Evolutionary conservation across 768 basidiomycete species (phyloP).

Genomic region (Naganishia randhawae): DNA sequence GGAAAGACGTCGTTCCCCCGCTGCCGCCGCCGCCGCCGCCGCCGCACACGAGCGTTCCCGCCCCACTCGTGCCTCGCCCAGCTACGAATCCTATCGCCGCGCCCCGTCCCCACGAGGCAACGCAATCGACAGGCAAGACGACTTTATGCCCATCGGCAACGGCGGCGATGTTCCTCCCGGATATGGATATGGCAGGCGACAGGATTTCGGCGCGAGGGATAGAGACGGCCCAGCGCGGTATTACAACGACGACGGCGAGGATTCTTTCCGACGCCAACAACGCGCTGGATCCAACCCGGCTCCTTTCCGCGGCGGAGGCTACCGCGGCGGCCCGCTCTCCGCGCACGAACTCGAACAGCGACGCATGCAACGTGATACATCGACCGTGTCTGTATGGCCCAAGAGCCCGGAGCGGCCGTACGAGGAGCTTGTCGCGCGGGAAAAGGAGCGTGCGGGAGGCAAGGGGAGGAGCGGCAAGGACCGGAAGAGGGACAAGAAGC

Average conservation of each 20-base stretch:
- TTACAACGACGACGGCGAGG: not conserved
- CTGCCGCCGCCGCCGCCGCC: not conserved
- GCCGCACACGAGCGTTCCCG: not conserved
- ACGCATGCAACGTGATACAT: slow-evolving; percentile 41
- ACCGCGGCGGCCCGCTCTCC: not conserved
- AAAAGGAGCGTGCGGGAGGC: slow-evolving; percentile 51
- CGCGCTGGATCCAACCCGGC: not conserved
- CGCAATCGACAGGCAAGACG: slow-evolving; percentile 5
- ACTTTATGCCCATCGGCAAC: slow-evolving; percentile 2
- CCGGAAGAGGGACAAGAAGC: slow-evolving; percentile 41
- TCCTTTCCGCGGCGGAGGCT: not conserved
- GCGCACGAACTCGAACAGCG: slow-evolving; percentile 26
- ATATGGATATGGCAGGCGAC: slow-evolving; percentile 4
- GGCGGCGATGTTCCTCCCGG: not conserved
- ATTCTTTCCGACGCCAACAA: not conserved
- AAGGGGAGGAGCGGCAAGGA: slow-evolving; percentile 51
- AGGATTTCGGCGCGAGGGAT: not conserved
- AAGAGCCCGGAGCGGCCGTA: slow-evolving; percentile 43
- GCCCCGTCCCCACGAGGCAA: not conserved
- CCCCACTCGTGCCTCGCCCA: slow-evolving; percentile 4
- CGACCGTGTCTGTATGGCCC: slow-evolving; percentile 47
- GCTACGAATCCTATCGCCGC: slow-evolving; percentile 1
- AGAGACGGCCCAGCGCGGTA: not conserved
- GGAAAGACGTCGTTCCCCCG: not conserved
- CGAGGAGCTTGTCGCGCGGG: slow-evolving; percentile 48